Conservation (phyloP, 495 filamentous ascomycete species). For the Delitschia confertaspora region DNA sequence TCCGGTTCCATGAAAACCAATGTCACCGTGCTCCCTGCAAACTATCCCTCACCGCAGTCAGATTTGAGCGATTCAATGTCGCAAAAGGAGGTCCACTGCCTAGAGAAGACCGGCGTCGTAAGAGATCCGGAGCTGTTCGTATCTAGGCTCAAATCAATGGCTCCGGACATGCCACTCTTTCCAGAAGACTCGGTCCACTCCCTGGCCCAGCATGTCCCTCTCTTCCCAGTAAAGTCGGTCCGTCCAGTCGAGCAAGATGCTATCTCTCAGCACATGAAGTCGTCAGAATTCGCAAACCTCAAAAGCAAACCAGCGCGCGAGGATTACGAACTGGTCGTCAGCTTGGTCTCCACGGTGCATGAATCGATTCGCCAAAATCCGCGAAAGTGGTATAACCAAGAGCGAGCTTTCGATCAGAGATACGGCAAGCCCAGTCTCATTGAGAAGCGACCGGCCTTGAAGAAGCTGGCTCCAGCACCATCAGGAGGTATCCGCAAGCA, state of each 20-base stretch:
- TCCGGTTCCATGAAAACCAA: conserved; percentile 16
- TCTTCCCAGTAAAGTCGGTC: conserved; percentile 19
- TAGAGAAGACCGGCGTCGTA: conserved; percentile 6
- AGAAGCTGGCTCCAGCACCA: conserved; percentile 26
- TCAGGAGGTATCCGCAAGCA: conserved; percentile 18
- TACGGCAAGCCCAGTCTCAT: conserved; percentile 21
- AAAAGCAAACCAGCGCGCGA: conserved; percentile 21
- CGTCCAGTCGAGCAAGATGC: conserved; percentile 7
- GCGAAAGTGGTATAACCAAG: conserved; percentile 20
- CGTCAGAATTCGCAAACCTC: conserved; percentile 11
- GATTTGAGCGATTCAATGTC: conserved; percentile 23
- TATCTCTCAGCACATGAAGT: conserved; percentile 25
- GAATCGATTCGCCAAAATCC: conserved; percentile 23
- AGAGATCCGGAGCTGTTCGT: conserved; percentile 27
- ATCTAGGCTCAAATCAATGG: conserved; percentile 2
- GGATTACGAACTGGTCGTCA: conserved; percentile 27
- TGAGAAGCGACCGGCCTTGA: conserved; percentile 13
- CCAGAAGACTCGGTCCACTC: conserved; percentile 10
- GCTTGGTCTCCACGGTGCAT: conserved; percentile 19
- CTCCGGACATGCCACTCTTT: conserved; percentile 11
- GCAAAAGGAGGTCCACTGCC: conserved; percentile 26
- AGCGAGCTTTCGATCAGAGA: conserved; percentile 18
- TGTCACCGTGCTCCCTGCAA: conserved; percentile 26
- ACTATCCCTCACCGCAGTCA: too few species aligned
- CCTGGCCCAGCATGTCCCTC: conserved; percentile 17